phyloP scores from a whole-genome alignment of 139 green algal genomes.

The Prasinococcaceae sp. region DNA sequence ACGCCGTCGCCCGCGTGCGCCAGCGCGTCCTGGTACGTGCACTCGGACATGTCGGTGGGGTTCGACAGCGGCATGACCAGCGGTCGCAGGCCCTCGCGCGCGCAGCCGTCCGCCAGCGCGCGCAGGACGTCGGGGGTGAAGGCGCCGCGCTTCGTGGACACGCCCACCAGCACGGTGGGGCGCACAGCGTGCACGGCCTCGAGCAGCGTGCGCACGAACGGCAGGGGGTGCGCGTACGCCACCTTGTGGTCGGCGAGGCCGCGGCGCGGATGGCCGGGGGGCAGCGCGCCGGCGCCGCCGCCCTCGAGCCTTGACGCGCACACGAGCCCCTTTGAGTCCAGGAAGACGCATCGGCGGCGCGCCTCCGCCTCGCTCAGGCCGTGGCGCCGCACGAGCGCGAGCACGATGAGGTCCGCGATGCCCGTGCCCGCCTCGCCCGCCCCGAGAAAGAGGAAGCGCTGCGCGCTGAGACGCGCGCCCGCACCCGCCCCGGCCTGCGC shows the following conservation, averaged over 20 bases:
- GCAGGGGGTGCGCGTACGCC: slow-evolving; percentile 52
- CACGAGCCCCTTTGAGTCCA: slow-evolving; percentile 59
- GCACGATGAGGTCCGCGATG: slow-evolving; percentile 54
- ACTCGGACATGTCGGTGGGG: too few relatives aligned
- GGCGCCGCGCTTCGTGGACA: too few relatives aligned
- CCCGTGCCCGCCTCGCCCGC: slow-evolving; percentile 56
- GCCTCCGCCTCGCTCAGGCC: slow-evolving; percentile 20
- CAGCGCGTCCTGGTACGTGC: too few relatives aligned
- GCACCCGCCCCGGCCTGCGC: slow-evolving; percentile 17
- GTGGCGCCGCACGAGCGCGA: slow-evolving; percentile 19
- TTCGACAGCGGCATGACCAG: too few relatives aligned
- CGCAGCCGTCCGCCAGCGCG: too few relatives aligned
- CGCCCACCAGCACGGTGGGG: too few relatives aligned
- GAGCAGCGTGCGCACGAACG: too few relatives aligned
- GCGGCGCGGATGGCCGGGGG: too few relatives aligned
- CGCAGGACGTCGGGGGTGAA: too few relatives aligned
- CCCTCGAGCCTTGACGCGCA: slow-evolving; percentile 7
- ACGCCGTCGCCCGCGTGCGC: slow-evolving; percentile 35
- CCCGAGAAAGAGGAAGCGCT: slow-evolving; percentile 51
- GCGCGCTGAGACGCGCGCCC: slow-evolving; percentile 25
- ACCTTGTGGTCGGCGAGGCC: slow-evolving; percentile 57
- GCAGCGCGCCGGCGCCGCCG: background rate
- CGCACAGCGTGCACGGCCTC: too few relatives aligned
- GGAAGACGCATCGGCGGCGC: slow-evolving; percentile 39
- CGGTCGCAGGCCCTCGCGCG: too few relatives aligned